A percentile compares a stretch with the other conserved stretches of the same genome.
Evolutionary conservation across 768 basidiomycete species (phyloP).

Genomic region (Agrocybe pediades): DNA sequence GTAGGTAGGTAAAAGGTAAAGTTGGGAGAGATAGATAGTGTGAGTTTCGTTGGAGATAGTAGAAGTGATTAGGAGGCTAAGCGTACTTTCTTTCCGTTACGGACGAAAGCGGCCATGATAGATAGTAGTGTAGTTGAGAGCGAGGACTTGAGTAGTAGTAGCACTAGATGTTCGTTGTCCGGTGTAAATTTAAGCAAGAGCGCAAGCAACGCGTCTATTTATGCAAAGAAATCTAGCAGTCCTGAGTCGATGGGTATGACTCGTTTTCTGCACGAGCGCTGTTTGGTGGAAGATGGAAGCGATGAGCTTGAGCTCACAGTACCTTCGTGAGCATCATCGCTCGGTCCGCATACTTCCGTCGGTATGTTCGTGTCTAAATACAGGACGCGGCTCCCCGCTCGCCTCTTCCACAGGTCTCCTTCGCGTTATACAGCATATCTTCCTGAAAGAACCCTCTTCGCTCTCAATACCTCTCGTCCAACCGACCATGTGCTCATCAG

Average conservation of each 20-base stretch:
- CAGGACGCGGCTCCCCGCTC: background rate
- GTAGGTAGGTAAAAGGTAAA: background rate
- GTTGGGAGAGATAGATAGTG: no score
- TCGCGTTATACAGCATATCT: no score
- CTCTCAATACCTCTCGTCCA: no score
- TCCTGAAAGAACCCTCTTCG: no score
- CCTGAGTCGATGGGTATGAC: background rate
- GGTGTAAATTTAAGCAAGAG: no score
- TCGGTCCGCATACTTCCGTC: background rate
- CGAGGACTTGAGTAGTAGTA: background rate
- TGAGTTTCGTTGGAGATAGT: no score
- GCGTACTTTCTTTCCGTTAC: conserved; percentile 38
- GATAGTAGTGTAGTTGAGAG: conserved; percentile 1
- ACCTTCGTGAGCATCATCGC: background rate
- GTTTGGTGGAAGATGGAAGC: background rate
- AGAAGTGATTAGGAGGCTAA: background rate
- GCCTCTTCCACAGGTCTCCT: background rate
- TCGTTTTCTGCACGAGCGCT: background rate
- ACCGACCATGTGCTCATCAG: no score
- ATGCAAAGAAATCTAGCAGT: background rate
- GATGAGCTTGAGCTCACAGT: background rate
- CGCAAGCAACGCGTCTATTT: background rate
- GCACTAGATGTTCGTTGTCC: background rate
- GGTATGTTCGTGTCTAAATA: background rate
- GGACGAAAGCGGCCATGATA: conserved; percentile 34